Evolutionary conservation across 2,329 filamentous ascomycete species (phyloP).

Genomic region (Neofusicoccum umdonicola): DNA sequence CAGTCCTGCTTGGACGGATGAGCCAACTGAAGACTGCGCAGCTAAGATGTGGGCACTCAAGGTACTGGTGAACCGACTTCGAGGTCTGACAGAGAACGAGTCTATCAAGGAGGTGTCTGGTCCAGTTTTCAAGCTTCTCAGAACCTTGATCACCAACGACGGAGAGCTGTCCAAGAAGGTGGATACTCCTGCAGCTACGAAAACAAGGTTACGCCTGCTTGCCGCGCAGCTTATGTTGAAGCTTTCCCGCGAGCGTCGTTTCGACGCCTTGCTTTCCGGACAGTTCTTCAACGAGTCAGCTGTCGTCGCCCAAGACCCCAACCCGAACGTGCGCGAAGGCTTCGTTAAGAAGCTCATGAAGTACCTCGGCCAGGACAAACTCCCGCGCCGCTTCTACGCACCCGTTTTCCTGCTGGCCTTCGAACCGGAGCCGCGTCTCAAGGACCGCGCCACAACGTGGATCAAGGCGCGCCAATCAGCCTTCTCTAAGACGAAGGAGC

Average conservation of each 20-base stretch:
- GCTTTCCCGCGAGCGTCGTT: slow-evolving; percentile 70
- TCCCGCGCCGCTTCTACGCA: slow-evolving; percentile 78
- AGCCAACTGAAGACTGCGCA: slow-evolving; percentile 74
- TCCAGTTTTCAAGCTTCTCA: slow-evolving; percentile 75
- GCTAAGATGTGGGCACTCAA: slow-evolving; percentile 83
- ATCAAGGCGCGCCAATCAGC: slow-evolving; percentile 74
- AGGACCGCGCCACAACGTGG: slow-evolving; percentile 79
- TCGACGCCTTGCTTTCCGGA: slow-evolving; percentile 73
- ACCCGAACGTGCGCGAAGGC: slow-evolving; percentile 68
- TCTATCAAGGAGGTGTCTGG: slow-evolving; percentile 54
- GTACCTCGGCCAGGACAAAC: slow-evolving; percentile 71
- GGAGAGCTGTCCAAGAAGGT: slow-evolving; percentile 74
- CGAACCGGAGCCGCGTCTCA: slow-evolving; percentile 74
- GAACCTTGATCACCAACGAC: slow-evolving; percentile 68
- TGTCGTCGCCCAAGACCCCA: slow-evolving; percentile 74
- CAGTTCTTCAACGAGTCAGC: slow-evolving; percentile 78
- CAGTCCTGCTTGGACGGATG: slow-evolving; percentile 63
- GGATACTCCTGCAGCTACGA: slow-evolving; percentile 74
- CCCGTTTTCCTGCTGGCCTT: slow-evolving; percentile 89
- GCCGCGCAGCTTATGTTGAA: slow-evolving; percentile 80
- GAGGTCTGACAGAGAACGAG: slow-evolving; percentile 56
- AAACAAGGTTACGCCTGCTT: slow-evolving; percentile 73
- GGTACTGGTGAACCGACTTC: slow-evolving; percentile 80
- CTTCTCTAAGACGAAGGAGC: slow-evolving; percentile 55
- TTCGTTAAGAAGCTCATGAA: slow-evolving; percentile 89